Conservation (phyloP, 2,329 filamentous ascomycete genomes). For the Hymenoscyphus linearis region DNA sequence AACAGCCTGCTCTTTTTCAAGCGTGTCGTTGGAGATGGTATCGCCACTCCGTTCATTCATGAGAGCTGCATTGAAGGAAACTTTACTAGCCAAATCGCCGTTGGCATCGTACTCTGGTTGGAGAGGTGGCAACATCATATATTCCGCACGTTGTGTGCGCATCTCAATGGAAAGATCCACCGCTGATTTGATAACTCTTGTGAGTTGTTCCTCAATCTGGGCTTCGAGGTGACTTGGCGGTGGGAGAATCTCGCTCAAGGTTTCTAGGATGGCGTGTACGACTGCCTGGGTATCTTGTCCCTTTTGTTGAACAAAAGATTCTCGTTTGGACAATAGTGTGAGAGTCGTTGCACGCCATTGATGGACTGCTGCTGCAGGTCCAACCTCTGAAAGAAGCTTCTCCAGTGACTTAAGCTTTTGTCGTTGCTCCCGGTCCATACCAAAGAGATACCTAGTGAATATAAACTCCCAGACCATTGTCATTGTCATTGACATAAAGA, state of each 20-base stretch:
- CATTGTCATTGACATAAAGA: constrained; percentile 99
- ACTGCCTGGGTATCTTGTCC: constrained; percentile 91
- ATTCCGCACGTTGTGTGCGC: constrained; percentile 94
- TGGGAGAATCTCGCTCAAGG: constrained; percentile 76
- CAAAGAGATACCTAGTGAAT: constrained; percentile 95
- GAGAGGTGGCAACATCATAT: constrained; percentile 95
- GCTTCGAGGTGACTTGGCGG: constrained; percentile 75
- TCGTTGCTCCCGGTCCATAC: constrained; percentile 95
- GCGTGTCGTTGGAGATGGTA: constrained; percentile 64
- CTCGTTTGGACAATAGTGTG: constrained; percentile 76
- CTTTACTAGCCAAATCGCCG: constrained; percentile 81
- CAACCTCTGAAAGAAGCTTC: constrained; percentile 84
- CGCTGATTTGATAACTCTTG: constrained; percentile 81
- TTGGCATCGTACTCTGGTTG: constrained; percentile 93
- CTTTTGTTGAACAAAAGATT: constrained; percentile 75
- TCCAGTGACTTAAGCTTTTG: constrained; percentile 96
- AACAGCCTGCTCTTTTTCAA: constrained; percentile 69
- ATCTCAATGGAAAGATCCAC: constrained; percentile 93
- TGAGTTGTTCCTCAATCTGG: constrained; percentile 78
- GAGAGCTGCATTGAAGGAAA: constrained; percentile 84
- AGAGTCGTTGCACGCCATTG: constrained; percentile 96
- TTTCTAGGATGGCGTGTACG: constrained; percentile 84
- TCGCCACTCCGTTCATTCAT: constrained; percentile 90
- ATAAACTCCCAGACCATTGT: constrained; percentile 99
- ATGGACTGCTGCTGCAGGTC: constrained; percentile 81